Conservation (phyloP, 2,329 filamentous ascomycete species). For the Pseudonectria foliicola region DNA sequence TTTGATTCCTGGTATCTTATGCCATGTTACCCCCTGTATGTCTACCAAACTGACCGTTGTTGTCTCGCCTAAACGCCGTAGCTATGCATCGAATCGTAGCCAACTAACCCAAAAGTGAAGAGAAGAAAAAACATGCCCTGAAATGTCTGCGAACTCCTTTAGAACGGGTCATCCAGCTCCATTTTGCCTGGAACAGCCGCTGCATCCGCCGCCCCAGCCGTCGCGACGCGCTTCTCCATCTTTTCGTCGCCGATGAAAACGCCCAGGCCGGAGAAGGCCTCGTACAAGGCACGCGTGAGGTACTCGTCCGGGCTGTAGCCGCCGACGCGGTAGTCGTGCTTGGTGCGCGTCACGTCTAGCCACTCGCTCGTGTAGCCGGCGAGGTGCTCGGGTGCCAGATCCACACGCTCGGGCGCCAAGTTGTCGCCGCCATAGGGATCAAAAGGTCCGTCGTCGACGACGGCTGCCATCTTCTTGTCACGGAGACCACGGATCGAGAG, state of each 20-base stretch:
- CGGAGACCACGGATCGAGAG: slow-evolving; percentile 76
- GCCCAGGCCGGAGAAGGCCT: slow-evolving; percentile 83
- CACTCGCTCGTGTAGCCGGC: slow-evolving; percentile 68
- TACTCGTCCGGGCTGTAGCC: slow-evolving; percentile 83
- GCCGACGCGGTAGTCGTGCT: slow-evolving; percentile 62
- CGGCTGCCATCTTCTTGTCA: slow-evolving; percentile 41
- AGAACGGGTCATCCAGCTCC: slow-evolving; percentile 44
- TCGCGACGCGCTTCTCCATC: slow-evolving; percentile 29
- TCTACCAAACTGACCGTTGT: slow-evolving; percentile 2
- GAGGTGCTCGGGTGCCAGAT: slow-evolving; percentile 41
- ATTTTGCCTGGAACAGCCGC: slow-evolving; percentile 33
- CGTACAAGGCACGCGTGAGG: slow-evolving; percentile 70
- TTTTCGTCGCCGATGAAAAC: slow-evolving; percentile 81
- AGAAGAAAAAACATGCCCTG: slow-evolving; percentile 1
- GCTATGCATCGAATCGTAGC: slow-evolving; percentile 13
- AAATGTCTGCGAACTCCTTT: slow-evolving; percentile 2
- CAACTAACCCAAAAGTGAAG: slow-evolving; percentile 1
- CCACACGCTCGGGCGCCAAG: slow-evolving; percentile 63
- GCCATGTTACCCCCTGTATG: slow-evolving; percentile 3
- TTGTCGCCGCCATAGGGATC: slow-evolving; percentile 78
- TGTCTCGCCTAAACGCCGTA: slow-evolving; percentile 16
- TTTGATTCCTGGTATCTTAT: slow-evolving; percentile 1
- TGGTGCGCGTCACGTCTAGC: slow-evolving; percentile 59
- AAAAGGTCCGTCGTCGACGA: slow-evolving; percentile 62
- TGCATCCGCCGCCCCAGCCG: slow-evolving; percentile 29